Evolutionary conservation across 495 filamentous ascomycete genomes (phyloP).

Genomic region (Neurospora sp.): DNA sequence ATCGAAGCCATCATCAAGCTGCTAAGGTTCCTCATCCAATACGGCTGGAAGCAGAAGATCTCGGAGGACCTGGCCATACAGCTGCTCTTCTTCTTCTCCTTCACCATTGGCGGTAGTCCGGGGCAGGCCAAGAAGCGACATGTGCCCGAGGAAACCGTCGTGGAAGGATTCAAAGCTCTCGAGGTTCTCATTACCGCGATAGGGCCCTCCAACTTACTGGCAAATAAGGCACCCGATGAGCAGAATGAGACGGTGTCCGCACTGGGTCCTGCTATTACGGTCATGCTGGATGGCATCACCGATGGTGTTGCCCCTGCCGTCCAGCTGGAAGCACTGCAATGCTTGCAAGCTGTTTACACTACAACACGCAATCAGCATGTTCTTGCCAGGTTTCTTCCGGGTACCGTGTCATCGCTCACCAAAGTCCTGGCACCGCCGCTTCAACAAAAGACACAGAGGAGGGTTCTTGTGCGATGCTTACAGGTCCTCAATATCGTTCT

Average conservation of each 20-base stretch:
- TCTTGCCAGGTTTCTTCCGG: slow-evolving; percentile 75
- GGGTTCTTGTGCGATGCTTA: slow-evolving; percentile 52
- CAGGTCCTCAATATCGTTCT: slow-evolving; percentile 50
- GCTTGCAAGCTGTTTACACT: slow-evolving; percentile 51
- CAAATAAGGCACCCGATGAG: neutral
- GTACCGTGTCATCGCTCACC: slow-evolving; percentile 73
- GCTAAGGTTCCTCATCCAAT: slow-evolving; percentile 56
- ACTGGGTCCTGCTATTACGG: slow-evolving; percentile 75
- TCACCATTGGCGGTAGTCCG: slow-evolving; percentile 64
- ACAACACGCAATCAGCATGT: slow-evolving; percentile 59
- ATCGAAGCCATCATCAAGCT: slow-evolving; percentile 68
- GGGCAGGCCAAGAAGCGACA: slow-evolving; percentile 33
- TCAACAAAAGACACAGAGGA: slow-evolving; percentile 52
- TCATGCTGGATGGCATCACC: slow-evolving; percentile 60
- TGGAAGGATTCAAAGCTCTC: slow-evolving; percentile 40
- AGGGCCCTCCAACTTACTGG: slow-evolving; percentile 26
- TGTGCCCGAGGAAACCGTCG: slow-evolving; percentile 57
- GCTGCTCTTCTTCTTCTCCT: slow-evolving; percentile 73
- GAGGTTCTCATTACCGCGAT: slow-evolving; percentile 30
- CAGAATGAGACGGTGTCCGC: slow-evolving; percentile 58
- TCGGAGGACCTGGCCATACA: slow-evolving; percentile 65
- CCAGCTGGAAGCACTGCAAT: slow-evolving; percentile 54
- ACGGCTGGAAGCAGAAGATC: slow-evolving; percentile 67
- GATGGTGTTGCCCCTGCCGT: slow-evolving; percentile 50
- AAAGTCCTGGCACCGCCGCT: slow-evolving; percentile 62